These are phyloP conservation scores for Fusarium staphyleae DNA, from an alignment of 2,329 filamentous ascomycete species.

Conservation along the genomic window DNA sequence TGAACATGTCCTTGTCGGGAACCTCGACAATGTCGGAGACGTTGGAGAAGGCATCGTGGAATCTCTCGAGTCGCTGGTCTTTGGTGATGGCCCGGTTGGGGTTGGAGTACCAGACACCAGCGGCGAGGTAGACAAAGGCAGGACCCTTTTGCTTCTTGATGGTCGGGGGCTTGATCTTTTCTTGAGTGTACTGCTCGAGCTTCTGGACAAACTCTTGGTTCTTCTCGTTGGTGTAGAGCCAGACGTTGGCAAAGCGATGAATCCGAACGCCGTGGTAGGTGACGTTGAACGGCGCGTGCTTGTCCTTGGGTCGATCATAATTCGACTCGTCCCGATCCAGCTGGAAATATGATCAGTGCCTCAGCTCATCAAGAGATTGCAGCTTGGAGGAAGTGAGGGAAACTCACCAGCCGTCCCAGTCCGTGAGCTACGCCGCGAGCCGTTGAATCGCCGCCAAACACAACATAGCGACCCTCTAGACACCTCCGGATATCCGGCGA, in stretches of 20 bases:
- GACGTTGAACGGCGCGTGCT: neutral
- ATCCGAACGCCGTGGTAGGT: slow-evolving; percentile 9
- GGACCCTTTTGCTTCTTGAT: slow-evolving; percentile 33
- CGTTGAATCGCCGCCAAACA: slow-evolving; percentile 67
- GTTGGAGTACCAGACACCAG: slow-evolving; percentile 38
- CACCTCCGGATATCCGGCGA: slow-evolving; percentile 60
- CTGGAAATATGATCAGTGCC: no score
- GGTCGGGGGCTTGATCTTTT: slow-evolving; percentile 19
- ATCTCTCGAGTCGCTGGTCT: slow-evolving; percentile 24
- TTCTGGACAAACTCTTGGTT: slow-evolving; percentile 24
- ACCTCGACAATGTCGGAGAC: slow-evolving; percentile 27
- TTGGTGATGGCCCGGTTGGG: slow-evolving; percentile 14
- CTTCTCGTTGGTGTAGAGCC: neutral
- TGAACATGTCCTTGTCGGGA: slow-evolving; percentile 21
- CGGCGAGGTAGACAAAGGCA: slow-evolving; percentile 34
- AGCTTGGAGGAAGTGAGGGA: neutral
- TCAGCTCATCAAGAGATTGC: no score
- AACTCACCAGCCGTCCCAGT: slow-evolving; percentile 40
- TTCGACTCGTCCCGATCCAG: slow-evolving; percentile 10
- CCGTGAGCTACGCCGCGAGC: slow-evolving; percentile 67
- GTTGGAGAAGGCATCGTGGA: slow-evolving; percentile 23
- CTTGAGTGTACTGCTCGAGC: slow-evolving; percentile 29
- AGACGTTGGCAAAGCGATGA: slow-evolving; percentile 1
- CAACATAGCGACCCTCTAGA: slow-evolving; percentile 56
- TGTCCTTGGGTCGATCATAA: neutral